Evolutionary conservation across 495 filamentous ascomycete species (phyloP), one percentile per base, ranked within the genome.

Genomic region (Tuber aestivum): DNA sequence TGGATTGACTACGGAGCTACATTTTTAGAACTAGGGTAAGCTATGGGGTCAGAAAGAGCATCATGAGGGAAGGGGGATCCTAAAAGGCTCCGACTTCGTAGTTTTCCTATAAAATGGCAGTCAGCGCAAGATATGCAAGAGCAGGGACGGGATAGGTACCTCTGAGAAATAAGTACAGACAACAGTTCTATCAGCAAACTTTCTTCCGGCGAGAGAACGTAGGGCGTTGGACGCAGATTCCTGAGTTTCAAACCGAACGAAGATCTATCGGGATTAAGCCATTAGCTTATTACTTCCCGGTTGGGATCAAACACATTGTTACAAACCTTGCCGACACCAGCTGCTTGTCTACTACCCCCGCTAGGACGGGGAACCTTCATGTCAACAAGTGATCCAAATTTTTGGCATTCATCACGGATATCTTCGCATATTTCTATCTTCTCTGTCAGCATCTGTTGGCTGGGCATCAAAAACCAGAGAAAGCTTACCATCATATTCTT

Each of bases 91-190:
- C 78, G 50, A 83, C 81, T 73, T 83, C 81, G 38, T 83, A 83
- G 68, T 83, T 83, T 71, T 83, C 81, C 81, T 83, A 65, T 32
- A 69, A 1, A 41, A 32, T 45, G 23, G 72, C 71, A 69, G 69
- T 21, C 1, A 41, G 44, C 70, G n/a, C 18, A 38, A 41, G 23
- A 10, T 20, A n/a, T 38, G 12, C 21, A 10, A 38, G 7, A 23
- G 21, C 69, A 50, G 21, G 37, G 48, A 41, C 23, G 37, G 38
- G 56, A 68, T 32, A 32, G 27, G 35, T 85, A 93, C 92, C 87
- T 97, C 95, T 35, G 93, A 91, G 84, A 97, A 99, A 85, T 94
- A 97, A 21, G 96, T 97, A 14, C 92, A 93, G 45, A 99, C 96
- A 32, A 99, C 95, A 12, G 95, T 99, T 56, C 95, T 89, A 84